Percentiles rank a stretch among this genome's conserved stretches.
These are phyloP conservation scores for Rhynchosporium secalis DNA, from an alignment of 2,329 filamentous ascomycete species.

Conservation along the genomic window DNA sequence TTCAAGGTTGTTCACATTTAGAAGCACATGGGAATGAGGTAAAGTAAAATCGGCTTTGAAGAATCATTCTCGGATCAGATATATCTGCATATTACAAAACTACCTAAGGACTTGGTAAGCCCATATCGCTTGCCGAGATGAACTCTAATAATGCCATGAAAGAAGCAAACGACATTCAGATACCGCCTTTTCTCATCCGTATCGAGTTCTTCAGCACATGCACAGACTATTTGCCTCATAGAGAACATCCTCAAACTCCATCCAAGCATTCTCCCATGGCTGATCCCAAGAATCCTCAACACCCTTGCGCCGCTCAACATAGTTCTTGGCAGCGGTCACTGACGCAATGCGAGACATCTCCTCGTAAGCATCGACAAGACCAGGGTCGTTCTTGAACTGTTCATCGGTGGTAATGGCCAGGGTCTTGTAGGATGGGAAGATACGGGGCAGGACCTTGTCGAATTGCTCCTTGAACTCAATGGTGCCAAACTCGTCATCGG, in stretches of 20 bases:
- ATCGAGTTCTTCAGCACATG: background rate
- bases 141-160: no score
- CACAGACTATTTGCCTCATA: background rate
- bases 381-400: background rate
- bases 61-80: no score
- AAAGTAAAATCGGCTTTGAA: no score
- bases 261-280: constrained; percentile 8
- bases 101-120: no score
- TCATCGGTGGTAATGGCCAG: background rate
- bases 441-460: background rate
- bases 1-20: no score
- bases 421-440: background rate
- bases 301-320: background rate
- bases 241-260: background rate
- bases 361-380: background rate
- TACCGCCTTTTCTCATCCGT: no score
- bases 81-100: no score
- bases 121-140: no score
- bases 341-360: background rate
- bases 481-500: background rate
- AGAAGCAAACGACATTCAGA: no score
- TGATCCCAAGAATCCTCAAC: background rate
- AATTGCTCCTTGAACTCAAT: constrained; percentile 7
- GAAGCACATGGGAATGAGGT: no score
- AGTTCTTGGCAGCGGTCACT: background rate